phyloP scores from a whole-genome alignment of 495 filamentous ascomycete species.

The Antarctomyces pellizariae region DNA sequence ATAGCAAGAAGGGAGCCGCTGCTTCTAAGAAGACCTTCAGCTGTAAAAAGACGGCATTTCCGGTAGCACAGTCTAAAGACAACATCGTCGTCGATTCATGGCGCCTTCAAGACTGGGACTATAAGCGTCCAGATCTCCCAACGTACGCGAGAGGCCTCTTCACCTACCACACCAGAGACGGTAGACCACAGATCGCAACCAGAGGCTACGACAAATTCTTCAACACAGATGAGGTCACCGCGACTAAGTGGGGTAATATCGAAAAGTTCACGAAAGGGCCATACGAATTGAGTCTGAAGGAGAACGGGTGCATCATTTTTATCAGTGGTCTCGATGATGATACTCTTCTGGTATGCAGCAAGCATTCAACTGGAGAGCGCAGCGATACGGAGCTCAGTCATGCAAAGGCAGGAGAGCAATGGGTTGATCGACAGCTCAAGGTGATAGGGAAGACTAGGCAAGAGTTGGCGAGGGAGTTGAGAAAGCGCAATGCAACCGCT shows the following conservation, averaged over 20 bases:
- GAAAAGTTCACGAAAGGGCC: slow-evolving; percentile 56
- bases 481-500: slow-evolving; percentile 66
- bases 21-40: slow-evolving; percentile 24
- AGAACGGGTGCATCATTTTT: slow-evolving; percentile 98
- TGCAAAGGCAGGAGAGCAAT: slow-evolving; percentile 61
- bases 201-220: slow-evolving; percentile 99
- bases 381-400: slow-evolving; percentile 49
- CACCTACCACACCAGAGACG: slow-evolving; percentile 39
- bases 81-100: slow-evolving; percentile 60
- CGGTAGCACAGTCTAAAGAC: slow-evolving; percentile 30
- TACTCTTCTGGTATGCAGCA: slow-evolving; percentile 82
- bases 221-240: slow-evolving; percentile 57
- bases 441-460: slow-evolving; percentile 48
- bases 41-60: slow-evolving; percentile 53
- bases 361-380: slow-evolving; percentile 76
- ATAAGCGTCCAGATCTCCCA: slow-evolving; percentile 63
- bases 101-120: slow-evolving; percentile 86
- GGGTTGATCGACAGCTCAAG: slow-evolving; percentile 59
- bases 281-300: slow-evolving; percentile 89
- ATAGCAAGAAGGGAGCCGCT: slow-evolving; percentile 21
- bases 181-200: slow-evolving; percentile 49
- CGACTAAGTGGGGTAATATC: slow-evolving; percentile 67
- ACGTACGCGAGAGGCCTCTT: slow-evolving; percentile 87
- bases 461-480: slow-evolving; percentile 53
- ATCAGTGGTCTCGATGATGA: slow-evolving; percentile 76